Base-by-base conservation (phyloP, 805 yeast species). In the Schwanniomyces vanrijiae region DNA sequence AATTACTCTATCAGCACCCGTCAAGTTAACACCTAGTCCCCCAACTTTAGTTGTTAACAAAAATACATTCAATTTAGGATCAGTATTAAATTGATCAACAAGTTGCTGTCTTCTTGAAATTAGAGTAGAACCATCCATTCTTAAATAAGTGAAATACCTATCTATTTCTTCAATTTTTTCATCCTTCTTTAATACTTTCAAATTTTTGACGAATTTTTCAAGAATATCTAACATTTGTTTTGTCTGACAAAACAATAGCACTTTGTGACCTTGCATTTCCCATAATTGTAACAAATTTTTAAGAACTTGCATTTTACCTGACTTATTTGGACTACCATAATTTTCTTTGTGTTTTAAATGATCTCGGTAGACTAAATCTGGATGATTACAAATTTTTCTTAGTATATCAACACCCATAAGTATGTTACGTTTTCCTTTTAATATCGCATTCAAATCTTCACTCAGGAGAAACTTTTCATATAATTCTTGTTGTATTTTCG, bases 61-160 rank as follows among this genome's bases (percentile, higher is more conserved):
- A 62, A 94, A 94, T 1, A 94, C 80, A 42, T 76, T 69, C 47
- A 80, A 80, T 25, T 67, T 60, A 0, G 76, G 71, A 52, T 84
- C 82, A 13, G 70, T 74, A 60, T 94, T 94, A 66, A 90, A 94
- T 13, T 71, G 55, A 61, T 91, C 97, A 13, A 94, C 97, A 47
- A 94, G 73, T 10, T 65, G 65, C 61, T 94, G 99, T 25, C 99
- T 69, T 29, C 69, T 76, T 0, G 80, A 77, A 46, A 94, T 90
- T 0, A 88, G 84, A 0, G 98, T 94, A 0, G 91, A 75, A 0
- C 99, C 99, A 64, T 94, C 98, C 99, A 94, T 94, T 46, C 97
- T 73, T 55, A 92, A 65, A 64, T 79, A 90, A 4, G 65, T 71
- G 45, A 82, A 69, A 2, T 44, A 53, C 16, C 44, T 42, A 24